These are phyloP conservation scores for Takakia lepidozioides DNA, from an alignment of 225 moss, liverwort and hornwort genomes.

Conservation along the genomic window DNA sequence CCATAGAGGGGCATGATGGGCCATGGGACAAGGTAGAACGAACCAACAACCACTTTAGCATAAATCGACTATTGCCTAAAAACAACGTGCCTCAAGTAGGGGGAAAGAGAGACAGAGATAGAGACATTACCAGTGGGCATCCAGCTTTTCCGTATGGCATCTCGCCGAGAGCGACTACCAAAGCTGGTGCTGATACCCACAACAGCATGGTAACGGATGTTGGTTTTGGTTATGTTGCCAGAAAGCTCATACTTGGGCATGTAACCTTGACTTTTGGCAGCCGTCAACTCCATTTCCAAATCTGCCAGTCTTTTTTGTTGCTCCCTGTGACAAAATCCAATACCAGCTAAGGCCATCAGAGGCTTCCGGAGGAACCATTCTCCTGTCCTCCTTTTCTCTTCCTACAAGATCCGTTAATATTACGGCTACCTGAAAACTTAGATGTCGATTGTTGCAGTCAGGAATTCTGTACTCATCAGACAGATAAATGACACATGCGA, in stretches of 20 bases:
- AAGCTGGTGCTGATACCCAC: conserved; percentile 78
- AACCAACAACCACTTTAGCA: background rate
- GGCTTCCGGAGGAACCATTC: no score
- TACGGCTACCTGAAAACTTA: no score
- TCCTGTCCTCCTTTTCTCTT: no score
- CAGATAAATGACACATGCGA: no score
- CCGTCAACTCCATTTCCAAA: conserved; percentile 74
- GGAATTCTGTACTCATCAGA: no score
- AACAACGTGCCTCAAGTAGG: background rate
- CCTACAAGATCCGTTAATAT: no score
- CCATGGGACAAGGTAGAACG: background rate
- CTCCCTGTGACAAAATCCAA: no score
- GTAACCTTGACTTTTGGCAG: conserved; percentile 79
- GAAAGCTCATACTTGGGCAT: conserved; percentile 20
- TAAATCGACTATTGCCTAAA: no score
- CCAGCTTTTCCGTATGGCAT: conserved; percentile 76
- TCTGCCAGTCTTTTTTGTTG: conserved; percentile 66
- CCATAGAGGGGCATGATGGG: background rate
- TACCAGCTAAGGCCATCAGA: no score
- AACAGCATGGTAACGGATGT: conserved; percentile 42
- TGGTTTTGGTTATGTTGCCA: conserved; percentile 26
- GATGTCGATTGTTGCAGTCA: no score
- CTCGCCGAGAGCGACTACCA: conserved; percentile 63
- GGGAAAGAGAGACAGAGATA: conserved; percentile 5
- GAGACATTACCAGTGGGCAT: conserved; percentile 62